A percentile compares a stretch with the other conserved stretches of the same genome.
These are phyloP conservation scores for Sporothrix humicola DNA, from an alignment of 2,329 filamentous ascomycete species.

Conservation along the genomic window DNA sequence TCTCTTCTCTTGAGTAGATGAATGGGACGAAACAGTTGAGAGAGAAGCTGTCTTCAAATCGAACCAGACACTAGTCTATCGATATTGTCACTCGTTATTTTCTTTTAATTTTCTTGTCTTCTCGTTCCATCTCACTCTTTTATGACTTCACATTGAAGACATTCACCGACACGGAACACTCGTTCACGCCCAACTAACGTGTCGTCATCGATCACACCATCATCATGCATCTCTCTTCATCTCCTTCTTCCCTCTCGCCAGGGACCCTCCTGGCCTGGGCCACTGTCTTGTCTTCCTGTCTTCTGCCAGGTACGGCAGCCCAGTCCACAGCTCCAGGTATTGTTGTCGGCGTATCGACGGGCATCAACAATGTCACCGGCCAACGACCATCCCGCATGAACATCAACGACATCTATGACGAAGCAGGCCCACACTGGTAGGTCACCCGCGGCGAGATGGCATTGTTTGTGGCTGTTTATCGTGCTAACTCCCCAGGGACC, in stretches of 20 bases:
- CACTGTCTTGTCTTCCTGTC: not conserved
- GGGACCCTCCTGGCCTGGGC: not conserved
- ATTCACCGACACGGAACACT: not conserved
- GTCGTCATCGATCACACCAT: not conserved
- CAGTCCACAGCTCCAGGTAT: not conserved
- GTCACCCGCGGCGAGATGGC: conserved; percentile 11
- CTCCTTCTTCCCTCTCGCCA: not conserved
- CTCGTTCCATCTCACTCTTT: not conserved
- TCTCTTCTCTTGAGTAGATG: too few relatives aligned
- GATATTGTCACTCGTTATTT: not conserved
- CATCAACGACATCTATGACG: conserved; percentile 53
- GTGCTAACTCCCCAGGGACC: conserved; percentile 47
- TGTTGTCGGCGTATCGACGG: conserved; percentile 49
- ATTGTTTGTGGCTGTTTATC: not conserved
- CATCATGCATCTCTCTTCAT: not conserved
- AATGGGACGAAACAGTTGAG: too few relatives aligned
- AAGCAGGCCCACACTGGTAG: conserved; percentile 54
- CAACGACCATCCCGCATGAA: conserved; percentile 53
- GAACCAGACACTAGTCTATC: not conserved
- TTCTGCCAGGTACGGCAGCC: not conserved
- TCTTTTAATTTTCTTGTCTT: not conserved
- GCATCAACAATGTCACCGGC: conserved; percentile 47
- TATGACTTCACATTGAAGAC: not conserved
- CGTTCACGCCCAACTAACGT: conserved; percentile 23
- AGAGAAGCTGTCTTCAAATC: not conserved